Evolutionary conservation across 768 basidiomycete genomes (phyloP).

Genomic region (Cystobasidium ongulense): DNA sequence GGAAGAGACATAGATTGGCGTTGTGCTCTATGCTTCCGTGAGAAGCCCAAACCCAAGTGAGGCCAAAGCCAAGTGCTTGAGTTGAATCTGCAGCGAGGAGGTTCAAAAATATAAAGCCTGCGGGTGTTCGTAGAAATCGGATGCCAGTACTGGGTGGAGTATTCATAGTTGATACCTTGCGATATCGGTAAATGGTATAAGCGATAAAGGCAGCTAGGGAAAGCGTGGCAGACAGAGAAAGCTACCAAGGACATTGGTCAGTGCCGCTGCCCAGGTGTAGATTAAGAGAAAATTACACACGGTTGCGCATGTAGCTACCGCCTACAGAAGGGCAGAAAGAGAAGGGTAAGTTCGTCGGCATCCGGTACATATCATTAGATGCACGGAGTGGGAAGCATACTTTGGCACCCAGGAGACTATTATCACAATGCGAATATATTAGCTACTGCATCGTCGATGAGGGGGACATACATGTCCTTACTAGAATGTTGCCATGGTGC

Average conservation of each 20-base stretch:
- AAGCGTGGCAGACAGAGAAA: neutral
- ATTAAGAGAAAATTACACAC: neutral
- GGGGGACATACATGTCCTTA: neutral
- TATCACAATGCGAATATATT: too few species aligned
- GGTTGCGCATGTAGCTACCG: neutral
- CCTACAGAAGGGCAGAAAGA: too few species aligned
- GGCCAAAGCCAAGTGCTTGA: conserved; percentile 32
- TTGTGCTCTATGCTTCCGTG: neutral
- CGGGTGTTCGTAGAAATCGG: conserved; percentile 20
- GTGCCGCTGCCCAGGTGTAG: too few species aligned
- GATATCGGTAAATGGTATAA: conserved; percentile 5
- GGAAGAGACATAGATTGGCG: conserved; percentile 1
- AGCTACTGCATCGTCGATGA: neutral
- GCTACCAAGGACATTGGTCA: neutral
- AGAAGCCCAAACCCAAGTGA: conserved; percentile 22
- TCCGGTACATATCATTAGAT: too few species aligned
- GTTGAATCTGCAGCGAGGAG: conserved; percentile 26
- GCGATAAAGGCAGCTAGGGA: conserved; percentile 4
- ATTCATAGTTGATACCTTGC: neutral
- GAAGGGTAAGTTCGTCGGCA: too few species aligned
- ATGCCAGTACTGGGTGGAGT: neutral
- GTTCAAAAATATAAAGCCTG: conserved; percentile 24
- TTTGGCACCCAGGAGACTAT: neutral
- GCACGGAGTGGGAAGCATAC: too few species aligned
- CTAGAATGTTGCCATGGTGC: neutral